Evolutionary conservation across 257 asterid genomes (phyloP).

Genomic region (Buddleja alternifolia): DNA sequence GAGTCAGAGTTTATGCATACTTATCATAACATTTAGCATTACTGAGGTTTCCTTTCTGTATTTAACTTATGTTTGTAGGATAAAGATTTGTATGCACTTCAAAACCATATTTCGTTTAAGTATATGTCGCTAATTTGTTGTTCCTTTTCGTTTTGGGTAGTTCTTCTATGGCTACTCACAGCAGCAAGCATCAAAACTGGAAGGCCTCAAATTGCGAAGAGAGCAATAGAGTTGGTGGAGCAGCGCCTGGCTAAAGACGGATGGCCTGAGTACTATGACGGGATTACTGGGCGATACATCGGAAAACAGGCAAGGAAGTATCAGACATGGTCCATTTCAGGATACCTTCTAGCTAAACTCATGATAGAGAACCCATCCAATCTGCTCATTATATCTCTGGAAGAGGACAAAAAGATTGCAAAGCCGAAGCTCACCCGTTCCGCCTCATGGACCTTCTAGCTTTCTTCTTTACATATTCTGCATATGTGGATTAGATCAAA

Average conservation of each 20-base stretch:
- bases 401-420: slow-evolving; percentile 57
- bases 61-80: neutral
- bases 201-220: slow-evolving; percentile 66
- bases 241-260: slow-evolving; percentile 63
- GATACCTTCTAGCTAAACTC: slow-evolving; percentile 62
- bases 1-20: neutral
- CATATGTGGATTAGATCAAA: neutral
- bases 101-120: neutral
- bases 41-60: neutral
- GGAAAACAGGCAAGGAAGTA: slow-evolving; percentile 72
- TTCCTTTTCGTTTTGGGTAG: slow-evolving; percentile 31
- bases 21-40: neutral
- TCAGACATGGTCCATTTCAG: slow-evolving; percentile 67
- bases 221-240: slow-evolving; percentile 62
- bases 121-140: slow-evolving; percentile 1
- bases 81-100: neutral
- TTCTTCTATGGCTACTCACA: slow-evolving; percentile 63
- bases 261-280: slow-evolving; percentile 75
- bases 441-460: slow-evolving; percentile 51
- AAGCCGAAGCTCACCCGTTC: slow-evolving; percentile 62
- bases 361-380: slow-evolving; percentile 68
- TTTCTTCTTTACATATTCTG: neutral
- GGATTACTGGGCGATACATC: slow-evolving; percentile 53
- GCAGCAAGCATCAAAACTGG: slow-evolving; percentile 72
- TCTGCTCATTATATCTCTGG: slow-evolving; percentile 50